phyloP scores from a whole-genome alignment of 768 basidiomycete genomes.

The Rubroboletus pulcherrimus region DNA sequence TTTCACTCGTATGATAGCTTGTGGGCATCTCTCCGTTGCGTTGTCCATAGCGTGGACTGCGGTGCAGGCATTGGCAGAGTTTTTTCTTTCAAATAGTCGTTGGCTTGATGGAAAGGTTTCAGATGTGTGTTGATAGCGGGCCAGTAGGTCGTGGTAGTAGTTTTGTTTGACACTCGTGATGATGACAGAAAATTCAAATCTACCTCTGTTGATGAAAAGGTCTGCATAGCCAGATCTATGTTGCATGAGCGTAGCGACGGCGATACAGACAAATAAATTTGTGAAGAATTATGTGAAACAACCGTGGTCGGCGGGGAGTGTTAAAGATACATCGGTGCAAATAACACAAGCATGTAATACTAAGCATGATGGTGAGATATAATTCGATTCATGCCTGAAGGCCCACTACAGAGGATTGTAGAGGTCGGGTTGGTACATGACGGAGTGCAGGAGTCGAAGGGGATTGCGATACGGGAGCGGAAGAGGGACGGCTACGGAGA shows the following conservation, averaged over 20 bases:
- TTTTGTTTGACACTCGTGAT: conserved; percentile 6
- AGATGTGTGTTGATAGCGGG: conserved; percentile 20
- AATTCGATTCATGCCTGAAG: conserved; percentile 24
- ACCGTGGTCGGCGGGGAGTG: not conserved
- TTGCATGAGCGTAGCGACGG: not conserved
- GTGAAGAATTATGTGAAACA: not conserved
- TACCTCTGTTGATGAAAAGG: not conserved
- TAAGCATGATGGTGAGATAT: conserved; percentile 16
- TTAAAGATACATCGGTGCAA: conserved; percentile 25
- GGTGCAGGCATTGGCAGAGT: conserved; percentile 16
- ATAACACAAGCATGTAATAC: conserved; percentile 21
- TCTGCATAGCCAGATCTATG: not conserved
- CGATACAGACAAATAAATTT: not conserved
- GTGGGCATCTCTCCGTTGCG: conserved; percentile 7
- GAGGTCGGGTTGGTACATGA: conserved; percentile 10
- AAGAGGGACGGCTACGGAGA: conserved; percentile 14
- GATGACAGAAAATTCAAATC: conserved; percentile 9
- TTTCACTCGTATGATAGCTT: conserved; percentile 19
- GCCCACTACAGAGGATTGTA: conserved; percentile 17
- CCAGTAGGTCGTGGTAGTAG: conserved; percentile 7
- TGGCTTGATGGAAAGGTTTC: conserved; percentile 6
- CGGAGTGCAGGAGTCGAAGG: conserved; percentile 12
- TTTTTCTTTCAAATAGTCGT: conserved; percentile 6
- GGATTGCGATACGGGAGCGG: conserved; percentile 7
- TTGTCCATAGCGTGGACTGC: conserved; percentile 15